Percentiles rank a stretch among this genome's conserved stretches.
phyloP scores from a whole-genome alignment of 2,329 filamentous ascomycete species.

The Rosellinia necatrix region DNA sequence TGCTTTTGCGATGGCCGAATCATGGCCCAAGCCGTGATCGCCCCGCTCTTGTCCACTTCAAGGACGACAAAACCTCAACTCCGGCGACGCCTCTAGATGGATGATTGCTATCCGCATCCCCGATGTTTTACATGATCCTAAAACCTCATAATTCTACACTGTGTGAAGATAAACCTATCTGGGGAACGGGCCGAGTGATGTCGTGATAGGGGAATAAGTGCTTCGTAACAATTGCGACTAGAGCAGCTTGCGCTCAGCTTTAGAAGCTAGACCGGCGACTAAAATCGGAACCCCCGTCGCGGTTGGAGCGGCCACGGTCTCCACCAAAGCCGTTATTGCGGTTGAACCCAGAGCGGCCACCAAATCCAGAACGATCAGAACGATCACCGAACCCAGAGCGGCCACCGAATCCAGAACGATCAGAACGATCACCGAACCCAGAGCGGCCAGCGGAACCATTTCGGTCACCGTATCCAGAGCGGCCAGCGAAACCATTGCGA shows the following conservation, averaged over 20 bases:
- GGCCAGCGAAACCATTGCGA: not conserved
- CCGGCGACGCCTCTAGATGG: conserved; percentile 26
- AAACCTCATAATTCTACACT: conserved; percentile 17
- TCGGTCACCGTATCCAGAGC: not conserved
- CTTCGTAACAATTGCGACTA: conserved; percentile 10
- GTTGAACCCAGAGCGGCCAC: not conserved
- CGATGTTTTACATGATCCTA: conserved; percentile 18
- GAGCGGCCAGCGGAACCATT: not conserved
- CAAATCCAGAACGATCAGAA: conserved; percentile 3
- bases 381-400: conserved; percentile 3
- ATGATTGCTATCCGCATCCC: conserved; percentile 18
- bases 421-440: conserved; percentile 9
- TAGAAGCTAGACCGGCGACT: conserved; percentile 11
- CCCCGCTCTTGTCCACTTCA: conserved; percentile 20
- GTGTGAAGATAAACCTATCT: conserved; percentile 7
- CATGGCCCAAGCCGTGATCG: conserved; percentile 22
- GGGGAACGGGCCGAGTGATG: not conserved
- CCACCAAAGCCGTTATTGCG: too few species aligned
- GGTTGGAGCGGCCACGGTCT: not conserved
- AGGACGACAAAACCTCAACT: conserved; percentile 32
- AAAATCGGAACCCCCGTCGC: not conserved
- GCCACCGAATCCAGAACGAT: conserved; percentile 12
- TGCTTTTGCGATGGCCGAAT: conserved; percentile 11
- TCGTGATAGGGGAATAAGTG: conserved; percentile 1
- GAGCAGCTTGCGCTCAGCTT: not conserved